Evolutionary conservation across 1,284 basidiomycete species (phyloP), one percentile per base, ranked within the genome.

Genomic region (Coriolopsis trogii): DNA sequence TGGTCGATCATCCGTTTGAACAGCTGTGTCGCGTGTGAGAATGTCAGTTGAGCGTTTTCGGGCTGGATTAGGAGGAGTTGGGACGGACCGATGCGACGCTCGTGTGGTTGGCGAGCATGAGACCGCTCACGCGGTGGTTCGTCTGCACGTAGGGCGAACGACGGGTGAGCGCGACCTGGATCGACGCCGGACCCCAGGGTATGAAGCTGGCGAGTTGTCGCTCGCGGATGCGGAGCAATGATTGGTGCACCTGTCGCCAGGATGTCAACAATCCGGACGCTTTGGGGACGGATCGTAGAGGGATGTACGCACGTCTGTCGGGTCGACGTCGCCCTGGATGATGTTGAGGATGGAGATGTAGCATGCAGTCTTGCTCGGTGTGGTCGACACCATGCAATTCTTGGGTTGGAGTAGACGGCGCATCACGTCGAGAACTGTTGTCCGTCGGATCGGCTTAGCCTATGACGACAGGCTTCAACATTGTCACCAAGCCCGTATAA

Each of bases 91-190:
- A 93, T 28, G 92, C 93, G 56, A 99, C 95, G 62, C 94, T 95
- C 6, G 97, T 99, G 69, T 99, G 96, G 65, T 99, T 99, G 12
- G 96, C 97, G 47, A 99, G 82, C 97, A 99, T 99, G 53, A 99
- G 80, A 0, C 97, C 97, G 68, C 92, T 98, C 51, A 98, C 96
- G 21, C 93, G 87, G 70, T 96, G 94, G 63, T 88, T 92, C 41
- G 91, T 87, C 15, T 86, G 81, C 50, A 97, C 79, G 68, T 95
- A 97, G 8, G 93, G 95, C 44, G 91, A 96, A 67, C 84, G 87
- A 59, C 93, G 89, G 1, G 95, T 97, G 55, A 98, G 75, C 4
- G 97, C 96, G 2, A 99, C 95, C 73, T 99, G 97, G 63, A 98
- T 98, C 38, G 93, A 95, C 1, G 96, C 96, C 1, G 97, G 97